phyloP scores from a whole-genome alignment of 495 filamentous ascomycete genomes.

The Aspergillus carlsbadensis region DNA sequence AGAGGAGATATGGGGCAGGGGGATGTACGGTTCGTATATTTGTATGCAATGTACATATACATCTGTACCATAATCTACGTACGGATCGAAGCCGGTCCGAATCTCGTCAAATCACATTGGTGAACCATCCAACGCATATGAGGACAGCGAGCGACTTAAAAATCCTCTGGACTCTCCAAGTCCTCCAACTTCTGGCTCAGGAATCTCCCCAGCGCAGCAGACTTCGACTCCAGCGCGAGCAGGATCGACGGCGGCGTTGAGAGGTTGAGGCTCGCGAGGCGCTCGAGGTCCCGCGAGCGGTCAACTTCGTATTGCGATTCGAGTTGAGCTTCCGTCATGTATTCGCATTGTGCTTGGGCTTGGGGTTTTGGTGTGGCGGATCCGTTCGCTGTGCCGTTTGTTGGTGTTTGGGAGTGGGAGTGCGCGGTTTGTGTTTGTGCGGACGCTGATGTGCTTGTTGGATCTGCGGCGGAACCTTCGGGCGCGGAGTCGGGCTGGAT shows the following conservation, averaged over 20 bases:
- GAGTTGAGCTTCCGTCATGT: slow-evolving; percentile 27
- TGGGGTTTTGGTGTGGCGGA: too few species aligned
- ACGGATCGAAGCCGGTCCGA: not conserved
- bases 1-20: not conserved
- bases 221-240: slow-evolving; percentile 47
- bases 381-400: slow-evolving; percentile 17
- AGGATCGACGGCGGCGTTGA: slow-evolving; percentile 42
- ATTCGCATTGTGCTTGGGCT: slow-evolving; percentile 9
- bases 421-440: not conserved
- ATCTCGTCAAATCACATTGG: too few species aligned
- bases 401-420: not conserved
- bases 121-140: too few species aligned
- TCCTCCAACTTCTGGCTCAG: slow-evolving; percentile 43
- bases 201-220: slow-evolving; percentile 43
- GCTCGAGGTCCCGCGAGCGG: slow-evolving; percentile 40
- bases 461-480: not conserved
- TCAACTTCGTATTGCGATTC: slow-evolving; percentile 44
- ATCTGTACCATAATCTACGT: not conserved
- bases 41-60: too few species aligned
- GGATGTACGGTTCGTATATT: too few species aligned
- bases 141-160: slow-evolving; percentile 22
- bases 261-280: slow-evolving; percentile 42
- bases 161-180: slow-evolving; percentile 47
- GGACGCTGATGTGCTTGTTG: not conserved
- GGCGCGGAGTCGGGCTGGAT: not conserved